Base-by-base conservation (phyloP, 805 yeast species). In the Vanderwaltozyma polyspora region DNA sequence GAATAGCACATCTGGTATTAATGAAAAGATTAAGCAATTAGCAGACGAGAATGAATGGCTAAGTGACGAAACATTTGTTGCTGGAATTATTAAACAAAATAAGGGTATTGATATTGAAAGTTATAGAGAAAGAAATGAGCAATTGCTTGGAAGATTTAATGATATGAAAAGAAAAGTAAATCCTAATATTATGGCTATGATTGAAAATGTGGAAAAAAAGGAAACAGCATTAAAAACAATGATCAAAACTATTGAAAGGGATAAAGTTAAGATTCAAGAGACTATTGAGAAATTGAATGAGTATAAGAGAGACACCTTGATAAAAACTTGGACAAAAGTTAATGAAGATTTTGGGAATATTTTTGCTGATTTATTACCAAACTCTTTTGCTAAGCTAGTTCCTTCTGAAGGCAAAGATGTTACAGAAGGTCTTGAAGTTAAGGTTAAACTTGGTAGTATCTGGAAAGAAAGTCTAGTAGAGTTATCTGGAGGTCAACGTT, bases 391-490 rank as follows among this genome's bases (percentile, higher is more conserved):
- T 2, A 85, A 85, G 56, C 67, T 89, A 40, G 94, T 79, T 11
- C 85, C 93, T 3, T 71, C 75, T 3, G 84, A 85, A 44, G 72
- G 74, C n/a, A 69, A 70, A 48, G 93, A 84, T 49, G 81, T 91
- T 8, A 82, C 94, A 1, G 74, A 80, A 44, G 99, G 99, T 14
- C 65, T 91, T 12, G 94, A 84, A 51, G 91, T 91, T 17, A 79
- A 76, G 49, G 97, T 91, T 1, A 76, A 82, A 52, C 64, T 91
- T 12, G 98, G 98, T 3, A 76, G 71, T 29, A 84, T 89, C 5
- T 91, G 98, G 98, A 91, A 89, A 53, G 95, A 87, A 46, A 81
- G 94, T 49, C 68, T 91, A 40, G 93, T 86, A 9, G 99, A 91
- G 60, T 66, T 91, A 29, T 83, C 95, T 6, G 99, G 99, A 37